Evolutionary conservation across 2,329 filamentous ascomycete genomes (phyloP).

Genomic region (Colletotrichum tropicicola): DNA sequence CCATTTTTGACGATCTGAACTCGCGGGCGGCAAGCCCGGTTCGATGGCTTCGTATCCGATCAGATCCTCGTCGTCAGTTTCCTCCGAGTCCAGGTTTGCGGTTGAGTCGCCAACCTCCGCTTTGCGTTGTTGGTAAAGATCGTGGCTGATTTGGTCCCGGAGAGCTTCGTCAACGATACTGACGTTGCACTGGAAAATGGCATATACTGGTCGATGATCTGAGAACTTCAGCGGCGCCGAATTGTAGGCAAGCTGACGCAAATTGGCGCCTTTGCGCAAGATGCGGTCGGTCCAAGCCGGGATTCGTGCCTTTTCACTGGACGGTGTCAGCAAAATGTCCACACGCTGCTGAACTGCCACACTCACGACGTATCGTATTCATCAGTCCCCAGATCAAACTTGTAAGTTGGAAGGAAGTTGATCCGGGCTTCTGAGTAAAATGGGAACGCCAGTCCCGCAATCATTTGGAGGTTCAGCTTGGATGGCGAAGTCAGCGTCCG

Average conservation of each 20-base stretch:
- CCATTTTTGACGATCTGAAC: constrained; percentile 75
- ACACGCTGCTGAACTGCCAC: too few species aligned
- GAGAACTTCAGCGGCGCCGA: constrained; percentile 87
- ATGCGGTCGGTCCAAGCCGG: constrained; percentile 98
- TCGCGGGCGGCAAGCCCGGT: constrained; percentile 75
- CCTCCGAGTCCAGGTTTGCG: constrained; percentile 62
- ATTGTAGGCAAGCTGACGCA: constrained; percentile 85
- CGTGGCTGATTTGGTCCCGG: constrained; percentile 76
- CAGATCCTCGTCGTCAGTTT: constrained; percentile 80
- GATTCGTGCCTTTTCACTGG: constrained; percentile 88
- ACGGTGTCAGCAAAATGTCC: constrained; percentile 40
- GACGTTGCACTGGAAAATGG: constrained; percentile 85
- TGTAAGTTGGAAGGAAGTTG: constrained; percentile 92
- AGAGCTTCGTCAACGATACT: constrained; percentile 79
- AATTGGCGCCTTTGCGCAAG: constrained; percentile 82
- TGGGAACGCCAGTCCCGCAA: constrained; percentile 86
- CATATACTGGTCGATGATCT: constrained; percentile 95
- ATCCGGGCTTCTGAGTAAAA: constrained; percentile 93
- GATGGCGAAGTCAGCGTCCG: not conserved
- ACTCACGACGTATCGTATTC: constrained; percentile 88
- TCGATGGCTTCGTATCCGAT: constrained; percentile 85
- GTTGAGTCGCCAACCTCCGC: constrained; percentile 72
- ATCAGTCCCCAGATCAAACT: constrained; percentile 90
- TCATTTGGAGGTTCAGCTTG: constrained; percentile 94
- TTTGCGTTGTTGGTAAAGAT: constrained; percentile 77